phyloP scores from a whole-genome alignment of 441 rosid species.

The Eruca vesicaria region DNA sequence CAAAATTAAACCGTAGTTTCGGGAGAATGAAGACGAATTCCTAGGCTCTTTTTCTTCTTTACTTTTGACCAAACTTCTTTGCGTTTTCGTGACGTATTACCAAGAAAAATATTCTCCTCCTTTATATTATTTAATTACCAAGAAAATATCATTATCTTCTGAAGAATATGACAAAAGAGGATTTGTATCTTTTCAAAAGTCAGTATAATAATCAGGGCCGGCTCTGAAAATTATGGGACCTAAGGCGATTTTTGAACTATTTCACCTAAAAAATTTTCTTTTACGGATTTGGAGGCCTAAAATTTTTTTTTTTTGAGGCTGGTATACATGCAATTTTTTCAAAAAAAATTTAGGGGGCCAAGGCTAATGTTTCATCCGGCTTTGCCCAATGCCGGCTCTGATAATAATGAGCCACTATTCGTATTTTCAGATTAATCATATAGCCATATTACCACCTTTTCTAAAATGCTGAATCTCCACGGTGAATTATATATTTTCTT shows the following conservation, averaged over 20 bases:
- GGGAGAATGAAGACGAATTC: neutral
- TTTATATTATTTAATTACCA: conserved; percentile 1
- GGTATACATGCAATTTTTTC: no score
- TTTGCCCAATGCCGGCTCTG: no score
- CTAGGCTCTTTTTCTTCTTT: neutral
- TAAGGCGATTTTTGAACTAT: no score
- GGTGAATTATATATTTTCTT: neutral
- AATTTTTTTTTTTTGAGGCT: no score
- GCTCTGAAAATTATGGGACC: no score
- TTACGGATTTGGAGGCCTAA: no score
- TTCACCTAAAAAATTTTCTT: no score
- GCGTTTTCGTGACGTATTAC: neutral
- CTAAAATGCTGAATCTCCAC: neutral
- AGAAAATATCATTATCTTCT: neutral
- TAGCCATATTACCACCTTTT: neutral
- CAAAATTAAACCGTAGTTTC: neutral
- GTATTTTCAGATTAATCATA: neutral
- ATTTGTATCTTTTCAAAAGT: neutral
- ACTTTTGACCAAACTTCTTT: conserved; percentile 4
- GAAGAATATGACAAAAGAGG: neutral
- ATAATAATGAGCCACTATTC: neutral
- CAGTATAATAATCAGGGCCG: no score
- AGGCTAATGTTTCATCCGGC: no score
- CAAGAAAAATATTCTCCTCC: neutral
- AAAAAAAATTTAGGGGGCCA: no score